A percentile compares a stretch with the other conserved stretches of the same genome.
Evolutionary conservation across 148 eudicot species (phyloP).

Genomic region (Rhododendron mucronatum): DNA sequence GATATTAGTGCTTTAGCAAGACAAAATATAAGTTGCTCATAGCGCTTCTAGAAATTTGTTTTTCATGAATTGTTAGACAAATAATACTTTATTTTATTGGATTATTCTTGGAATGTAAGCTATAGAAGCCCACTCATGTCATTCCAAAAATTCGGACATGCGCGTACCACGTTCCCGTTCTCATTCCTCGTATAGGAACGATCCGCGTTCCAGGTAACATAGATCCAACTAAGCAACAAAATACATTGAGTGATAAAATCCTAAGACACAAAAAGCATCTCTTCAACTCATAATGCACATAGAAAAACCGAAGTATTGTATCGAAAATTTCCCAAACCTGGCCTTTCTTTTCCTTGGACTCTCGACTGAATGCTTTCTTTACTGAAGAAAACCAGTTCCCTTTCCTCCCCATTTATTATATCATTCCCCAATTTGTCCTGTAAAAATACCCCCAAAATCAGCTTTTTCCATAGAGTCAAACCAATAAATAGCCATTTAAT

Average conservation of each 20-base stretch:
- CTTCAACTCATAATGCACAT: neutral
- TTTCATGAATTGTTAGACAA: too few relatives aligned
- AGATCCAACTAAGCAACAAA: neutral
- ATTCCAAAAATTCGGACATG: too few relatives aligned
- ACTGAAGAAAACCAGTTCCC: constrained; percentile 75
- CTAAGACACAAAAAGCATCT: neutral
- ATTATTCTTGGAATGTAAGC: too few relatives aligned
- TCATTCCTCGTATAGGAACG: too few relatives aligned
- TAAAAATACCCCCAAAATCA: neutral
- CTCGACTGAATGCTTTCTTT: constrained; percentile 69
- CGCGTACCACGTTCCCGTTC: too few relatives aligned
- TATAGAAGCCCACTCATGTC: too few relatives aligned
- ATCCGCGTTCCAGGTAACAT: too few relatives aligned
- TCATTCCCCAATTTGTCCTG: constrained; percentile 25
- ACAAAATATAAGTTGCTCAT: too few relatives aligned
- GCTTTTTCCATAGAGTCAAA: neutral
- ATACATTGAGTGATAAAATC: neutral
- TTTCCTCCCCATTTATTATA: constrained; percentile 59
- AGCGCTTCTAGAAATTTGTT: too few relatives aligned
- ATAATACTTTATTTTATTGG: too few relatives aligned
- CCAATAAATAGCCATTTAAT: neutral
- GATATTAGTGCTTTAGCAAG: too few relatives aligned
- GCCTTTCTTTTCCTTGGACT: constrained; percentile 44
- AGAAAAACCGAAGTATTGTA: neutral
- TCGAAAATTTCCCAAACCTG: constrained; percentile 36